These are phyloP conservation scores for Cucumis hystrix DNA, from an alignment of 306 rosid genomes.

Conservation along the genomic window DNA sequence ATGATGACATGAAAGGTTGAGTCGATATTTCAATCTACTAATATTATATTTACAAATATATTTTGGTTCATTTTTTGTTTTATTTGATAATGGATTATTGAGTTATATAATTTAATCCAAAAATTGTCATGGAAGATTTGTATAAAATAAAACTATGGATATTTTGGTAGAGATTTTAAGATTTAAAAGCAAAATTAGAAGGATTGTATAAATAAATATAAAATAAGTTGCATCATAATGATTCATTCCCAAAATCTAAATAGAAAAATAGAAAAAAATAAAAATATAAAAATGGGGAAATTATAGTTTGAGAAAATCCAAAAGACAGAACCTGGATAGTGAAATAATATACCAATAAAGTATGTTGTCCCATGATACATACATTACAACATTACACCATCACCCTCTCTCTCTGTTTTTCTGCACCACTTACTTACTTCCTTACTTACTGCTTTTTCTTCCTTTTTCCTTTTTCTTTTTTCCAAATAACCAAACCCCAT, in stretches of 20 bases:
- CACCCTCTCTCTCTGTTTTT: neutral
- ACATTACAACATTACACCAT: neutral
- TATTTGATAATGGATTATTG: too few relatives aligned
- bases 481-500: neutral
- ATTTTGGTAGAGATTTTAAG: too few relatives aligned
- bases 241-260: neutral
- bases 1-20: too few relatives aligned
- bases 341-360: neutral
- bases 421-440: neutral
- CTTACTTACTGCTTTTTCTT: neutral
- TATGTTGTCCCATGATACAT: neutral
- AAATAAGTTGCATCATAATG: neutral
- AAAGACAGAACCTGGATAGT: neutral
- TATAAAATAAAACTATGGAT: too few relatives aligned
- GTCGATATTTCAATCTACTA: too few relatives aligned
- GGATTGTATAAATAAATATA: too few relatives aligned
- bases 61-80: too few relatives aligned
- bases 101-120: too few relatives aligned
- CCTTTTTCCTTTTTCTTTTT: neutral
- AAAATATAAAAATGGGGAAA: neutral
- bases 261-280: too few relatives aligned
- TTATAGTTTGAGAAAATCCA: neutral
- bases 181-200: too few relatives aligned
- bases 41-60: too few relatives aligned
- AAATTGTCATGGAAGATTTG: too few relatives aligned